Evolutionary conservation across 2,329 filamentous ascomycete genomes (phyloP), one percentile per base, ranked within the genome.

Genomic region (Sarocladiaceae sp.): DNA sequence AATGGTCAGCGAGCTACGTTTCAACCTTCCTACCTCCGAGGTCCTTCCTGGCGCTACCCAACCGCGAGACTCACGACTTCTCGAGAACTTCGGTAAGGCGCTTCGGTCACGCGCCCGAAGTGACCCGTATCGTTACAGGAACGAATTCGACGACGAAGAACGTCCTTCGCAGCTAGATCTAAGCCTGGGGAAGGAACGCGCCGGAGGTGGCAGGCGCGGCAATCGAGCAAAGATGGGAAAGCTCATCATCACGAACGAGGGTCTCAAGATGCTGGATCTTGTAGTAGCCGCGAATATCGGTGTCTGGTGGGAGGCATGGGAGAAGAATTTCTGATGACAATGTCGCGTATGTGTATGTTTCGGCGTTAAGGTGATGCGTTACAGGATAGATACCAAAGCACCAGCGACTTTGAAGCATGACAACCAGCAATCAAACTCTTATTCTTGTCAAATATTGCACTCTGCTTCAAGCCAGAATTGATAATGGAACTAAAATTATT

Each of bases 151-250:
- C 8, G 64, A 62, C 47, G 60, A 60, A 13, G 57, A 26, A 3
- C 47, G 12, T n/a, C 17, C 6, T n/a, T n/a, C n/a, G 13, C 29
- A 33, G 8, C 37, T 93, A 51, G 88, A 93, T 63, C 66, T 94
- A 2, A 87, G 83, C 20, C 75, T 97, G 0, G 93, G 91, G 1
- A 82, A 82, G 57, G 93, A 97, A 67, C 82, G 80, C 52, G 92
- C 92, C 0, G 93, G 93, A 1, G 93, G 93, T 20, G 93, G 93
- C 0, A 87, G 88, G 63, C 80, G 86, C 40, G 93, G 93, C 0
- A 91, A 89, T 66, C 83, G 89, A 62, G 92, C 90, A 3, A 99
- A 99, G 72, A 73, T 99, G 60, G 94, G 93, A 1, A 99, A 97
- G 70, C 73, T 99, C 50, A 90, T 97, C 50, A 79, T 99, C 33